Evolutionary conservation across 345 rosid genomes (phyloP).

Genomic region (Aquilaria yunnanensis): DNA sequence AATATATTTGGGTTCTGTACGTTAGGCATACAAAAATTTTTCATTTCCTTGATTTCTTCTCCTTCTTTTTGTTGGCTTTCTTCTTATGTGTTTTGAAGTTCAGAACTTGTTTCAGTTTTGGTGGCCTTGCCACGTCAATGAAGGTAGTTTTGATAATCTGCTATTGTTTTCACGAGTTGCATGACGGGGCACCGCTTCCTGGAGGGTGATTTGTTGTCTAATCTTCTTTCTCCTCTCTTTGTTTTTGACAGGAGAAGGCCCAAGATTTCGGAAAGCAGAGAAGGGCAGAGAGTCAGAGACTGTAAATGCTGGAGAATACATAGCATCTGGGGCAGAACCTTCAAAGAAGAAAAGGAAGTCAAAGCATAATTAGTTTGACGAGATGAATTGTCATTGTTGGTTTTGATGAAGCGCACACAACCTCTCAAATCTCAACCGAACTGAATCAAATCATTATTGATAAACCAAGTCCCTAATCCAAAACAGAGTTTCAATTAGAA

Average conservation of each 20-base stretch:
- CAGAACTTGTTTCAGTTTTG: not conserved
- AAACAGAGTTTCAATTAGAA: too few relatives aligned
- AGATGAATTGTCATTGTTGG: too few relatives aligned
- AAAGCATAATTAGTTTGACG: constrained; percentile 12
- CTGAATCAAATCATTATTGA: too few relatives aligned
- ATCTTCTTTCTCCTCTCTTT: not conserved
- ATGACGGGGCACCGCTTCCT: not conserved
- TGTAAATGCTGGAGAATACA: constrained; percentile 53
- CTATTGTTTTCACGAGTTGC: not conserved
- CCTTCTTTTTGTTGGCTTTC: too few relatives aligned
- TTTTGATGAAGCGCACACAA: too few relatives aligned
- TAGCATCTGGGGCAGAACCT: constrained; percentile 28
- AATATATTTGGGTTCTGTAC: too few relatives aligned
- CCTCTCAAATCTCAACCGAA: too few relatives aligned
- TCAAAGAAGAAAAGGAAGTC: constrained; percentile 38
- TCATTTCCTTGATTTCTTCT: too few relatives aligned
- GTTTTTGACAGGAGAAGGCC: constrained; percentile 67
- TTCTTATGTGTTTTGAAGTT: too few relatives aligned
- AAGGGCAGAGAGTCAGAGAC: constrained; percentile 34
- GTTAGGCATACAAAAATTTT: too few relatives aligned
- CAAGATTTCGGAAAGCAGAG: constrained; percentile 54
- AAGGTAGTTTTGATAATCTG: constrained; percentile 39
- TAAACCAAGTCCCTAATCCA: too few relatives aligned
- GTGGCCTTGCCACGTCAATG: constrained; percentile 47
- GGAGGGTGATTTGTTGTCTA: not conserved